phyloP scores from a whole-genome alignment of 495 filamentous ascomycete species.

The Penicillium antarcticum region DNA sequence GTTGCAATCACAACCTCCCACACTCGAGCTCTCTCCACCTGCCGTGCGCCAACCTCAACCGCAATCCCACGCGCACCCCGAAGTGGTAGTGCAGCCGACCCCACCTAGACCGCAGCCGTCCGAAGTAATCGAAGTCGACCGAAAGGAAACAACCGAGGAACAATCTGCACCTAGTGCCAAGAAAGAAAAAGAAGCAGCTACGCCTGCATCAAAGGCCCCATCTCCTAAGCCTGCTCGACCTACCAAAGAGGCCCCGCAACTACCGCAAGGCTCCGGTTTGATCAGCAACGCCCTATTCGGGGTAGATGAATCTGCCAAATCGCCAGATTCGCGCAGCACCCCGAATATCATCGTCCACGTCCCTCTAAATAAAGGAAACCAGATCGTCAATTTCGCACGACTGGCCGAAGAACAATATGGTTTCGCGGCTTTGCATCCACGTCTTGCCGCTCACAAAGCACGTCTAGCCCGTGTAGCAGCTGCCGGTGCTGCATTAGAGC shows the following conservation, averaged over 20 bases:
- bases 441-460: constrained; percentile 78
- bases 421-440: constrained; percentile 88
- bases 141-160: constrained; percentile 8
- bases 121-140: constrained; percentile 39
- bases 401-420: constrained; percentile 92
- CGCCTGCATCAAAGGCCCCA: constrained; percentile 53
- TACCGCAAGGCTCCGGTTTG: constrained; percentile 66
- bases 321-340: constrained; percentile 48
- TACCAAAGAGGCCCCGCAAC: constrained; percentile 52
- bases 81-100: constrained; percentile 14
- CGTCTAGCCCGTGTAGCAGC: constrained; percentile 79
- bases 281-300: constrained; percentile 61
- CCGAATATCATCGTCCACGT: constrained; percentile 85
- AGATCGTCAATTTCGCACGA: constrained; percentile 92
- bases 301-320: constrained; percentile 39
- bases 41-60: constrained; percentile 19
- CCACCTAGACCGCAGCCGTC: constrained; percentile 11
- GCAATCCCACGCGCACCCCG: constrained; percentile 10
- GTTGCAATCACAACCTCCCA: constrained; percentile 18
- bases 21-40: constrained; percentile 20
- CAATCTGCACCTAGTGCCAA: constrained; percentile 21
- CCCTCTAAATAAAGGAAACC: constrained; percentile 73
- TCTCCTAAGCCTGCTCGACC: constrained; percentile 55
- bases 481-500: constrained; percentile 76
- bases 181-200: constrained; percentile 40